Evolutionary conservation across 805 yeast species (phyloP).

Genomic region (Ogataea dorogensis): DNA sequence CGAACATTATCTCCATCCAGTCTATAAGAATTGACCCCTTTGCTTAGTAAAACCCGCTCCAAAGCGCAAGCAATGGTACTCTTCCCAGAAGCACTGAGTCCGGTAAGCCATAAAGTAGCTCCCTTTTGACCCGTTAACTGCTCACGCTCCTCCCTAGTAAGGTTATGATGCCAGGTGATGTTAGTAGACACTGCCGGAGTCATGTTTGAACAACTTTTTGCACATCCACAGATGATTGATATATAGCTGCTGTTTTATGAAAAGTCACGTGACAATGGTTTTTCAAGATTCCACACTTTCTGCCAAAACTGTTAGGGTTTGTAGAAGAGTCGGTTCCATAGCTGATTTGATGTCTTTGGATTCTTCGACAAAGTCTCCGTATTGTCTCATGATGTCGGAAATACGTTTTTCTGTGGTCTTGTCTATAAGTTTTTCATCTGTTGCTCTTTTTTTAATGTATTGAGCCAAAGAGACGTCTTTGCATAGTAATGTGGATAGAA

Average conservation of each 20-base stretch:
- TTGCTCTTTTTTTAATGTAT: conserved; percentile 31
- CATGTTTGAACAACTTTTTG: conserved; percentile 44
- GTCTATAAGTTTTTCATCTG: conserved; percentile 26
- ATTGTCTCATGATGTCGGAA: conserved; percentile 28
- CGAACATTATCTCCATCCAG: conserved; percentile 93
- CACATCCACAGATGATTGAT: not conserved
- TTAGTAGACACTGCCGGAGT: conserved; percentile 94
- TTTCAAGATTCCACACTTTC: conserved; percentile 7
- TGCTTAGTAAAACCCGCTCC: conserved; percentile 74
- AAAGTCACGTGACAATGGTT: conserved; percentile 5
- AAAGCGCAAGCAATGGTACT: conserved; percentile 93
- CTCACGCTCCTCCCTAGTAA: conserved; percentile 79
- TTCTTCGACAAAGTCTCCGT: conserved; percentile 32
- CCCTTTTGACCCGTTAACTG: conserved; percentile 76
- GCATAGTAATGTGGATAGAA: conserved; percentile 24
- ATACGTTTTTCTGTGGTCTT: conserved; percentile 23
- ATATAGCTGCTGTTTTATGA: conserved; percentile 1
- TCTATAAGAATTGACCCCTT: conserved; percentile 75
- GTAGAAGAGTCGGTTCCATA: conserved; percentile 2
- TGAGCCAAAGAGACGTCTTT: conserved; percentile 34
- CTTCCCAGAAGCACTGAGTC: conserved; percentile 93
- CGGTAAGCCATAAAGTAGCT: conserved; percentile 92
- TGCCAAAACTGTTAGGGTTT: conserved; percentile 4
- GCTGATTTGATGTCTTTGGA: conserved; percentile 7
- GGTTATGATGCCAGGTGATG: conserved; percentile 93